These are phyloP conservation scores for Kurtzmaniella cleridarum DNA, from an alignment of 805 yeast species.

Conservation along the genomic window DNA sequence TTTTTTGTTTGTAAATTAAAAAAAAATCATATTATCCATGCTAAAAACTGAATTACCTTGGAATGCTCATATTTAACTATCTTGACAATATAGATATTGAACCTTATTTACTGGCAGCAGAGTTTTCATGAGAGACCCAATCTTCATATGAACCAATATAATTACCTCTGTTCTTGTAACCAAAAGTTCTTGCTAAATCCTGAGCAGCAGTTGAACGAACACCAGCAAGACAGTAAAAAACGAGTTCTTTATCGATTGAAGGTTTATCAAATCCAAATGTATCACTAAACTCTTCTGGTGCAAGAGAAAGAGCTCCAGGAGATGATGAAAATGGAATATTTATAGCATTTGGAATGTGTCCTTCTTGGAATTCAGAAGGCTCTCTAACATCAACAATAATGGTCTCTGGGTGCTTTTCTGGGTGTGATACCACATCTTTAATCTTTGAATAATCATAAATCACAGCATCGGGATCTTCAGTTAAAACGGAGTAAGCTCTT, in stretches of 20 bases:
- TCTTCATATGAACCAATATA: slow-evolving; percentile 85
- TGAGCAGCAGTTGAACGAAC: slow-evolving; percentile 88
- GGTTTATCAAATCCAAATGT: slow-evolving; percentile 84
- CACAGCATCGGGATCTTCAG: slow-evolving; percentile 39
- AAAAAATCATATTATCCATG: too few relatives aligned
- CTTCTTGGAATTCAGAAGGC: slow-evolving; percentile 70
- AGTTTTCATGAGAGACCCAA: slow-evolving; percentile 52
- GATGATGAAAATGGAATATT: slow-evolving; percentile 86
- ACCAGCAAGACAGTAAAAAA: slow-evolving; percentile 91
- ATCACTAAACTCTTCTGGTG: slow-evolving; percentile 73
- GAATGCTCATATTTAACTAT: not conserved
- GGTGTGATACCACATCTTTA: slow-evolving; percentile 36
- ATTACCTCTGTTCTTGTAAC: slow-evolving; percentile 78
- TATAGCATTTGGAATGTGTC: slow-evolving; percentile 77
- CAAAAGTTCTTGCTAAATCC: slow-evolving; percentile 85
- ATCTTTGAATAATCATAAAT: slow-evolving; percentile 50
- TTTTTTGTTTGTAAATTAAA: too few relatives aligned
- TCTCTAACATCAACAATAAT: slow-evolving; percentile 88
- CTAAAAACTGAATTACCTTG: not conserved
- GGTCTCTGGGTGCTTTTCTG: slow-evolving; percentile 36
- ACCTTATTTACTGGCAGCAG: slow-evolving; percentile 2
- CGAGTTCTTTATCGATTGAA: slow-evolving; percentile 56
- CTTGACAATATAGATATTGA: not conserved
- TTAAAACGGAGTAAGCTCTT: slow-evolving; percentile 33
- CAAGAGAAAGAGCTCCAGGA: slow-evolving; percentile 85